Conservation (phyloP, 2,329 filamentous ascomycete species). For the Verruconis gallopava region DNA sequence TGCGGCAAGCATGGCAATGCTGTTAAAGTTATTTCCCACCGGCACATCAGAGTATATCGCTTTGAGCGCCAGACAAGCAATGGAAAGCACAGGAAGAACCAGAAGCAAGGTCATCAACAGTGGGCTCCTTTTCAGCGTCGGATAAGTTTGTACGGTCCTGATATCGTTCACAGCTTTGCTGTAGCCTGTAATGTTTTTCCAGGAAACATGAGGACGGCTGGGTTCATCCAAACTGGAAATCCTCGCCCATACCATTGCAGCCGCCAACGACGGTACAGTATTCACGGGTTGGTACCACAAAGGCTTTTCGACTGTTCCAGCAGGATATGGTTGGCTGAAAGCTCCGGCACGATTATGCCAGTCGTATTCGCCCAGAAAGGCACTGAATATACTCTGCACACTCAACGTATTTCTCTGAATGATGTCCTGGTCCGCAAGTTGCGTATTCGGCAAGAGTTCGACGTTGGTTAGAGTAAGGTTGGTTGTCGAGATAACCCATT, state of each 20-base stretch:
- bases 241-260: neutral
- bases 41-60: neutral
- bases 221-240: neutral
- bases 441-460: neutral
- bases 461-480: neutral
- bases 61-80: neutral
- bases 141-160: neutral
- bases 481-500: neutral
- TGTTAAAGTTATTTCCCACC: neutral
- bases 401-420: neutral
- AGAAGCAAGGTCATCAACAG: neutral
- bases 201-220: neutral
- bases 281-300: neutral
- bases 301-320: neutral
- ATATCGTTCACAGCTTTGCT: neutral
- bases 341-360: neutral
- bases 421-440: neutral
- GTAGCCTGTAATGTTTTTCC: neutral
- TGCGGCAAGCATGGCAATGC: neutral
- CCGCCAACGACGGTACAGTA: neutral
- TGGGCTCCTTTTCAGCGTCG: neutral
- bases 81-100: neutral
- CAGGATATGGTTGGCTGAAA: neutral
- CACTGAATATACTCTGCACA: neutral
- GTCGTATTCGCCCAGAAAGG: neutral